Evolutionary conservation across 164 flowering plant species (phyloP).

Genomic region (Dillenia suffruticosa): DNA sequence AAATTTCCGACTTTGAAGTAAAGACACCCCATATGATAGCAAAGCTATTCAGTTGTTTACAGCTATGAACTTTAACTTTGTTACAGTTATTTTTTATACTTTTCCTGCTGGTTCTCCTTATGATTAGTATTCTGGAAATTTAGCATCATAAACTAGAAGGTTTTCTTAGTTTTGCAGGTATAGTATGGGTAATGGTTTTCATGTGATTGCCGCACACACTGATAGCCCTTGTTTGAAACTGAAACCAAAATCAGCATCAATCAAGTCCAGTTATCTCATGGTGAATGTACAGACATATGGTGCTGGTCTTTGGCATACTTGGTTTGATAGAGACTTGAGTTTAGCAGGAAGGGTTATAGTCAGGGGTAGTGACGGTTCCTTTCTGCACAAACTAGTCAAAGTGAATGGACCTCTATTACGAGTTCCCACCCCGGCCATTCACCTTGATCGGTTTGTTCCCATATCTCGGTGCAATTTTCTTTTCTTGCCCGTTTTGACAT

Average conservation of each 20-base stretch:
- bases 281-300: constrained; percentile 96
- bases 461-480: not conserved
- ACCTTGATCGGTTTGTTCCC: constrained; percentile 73
- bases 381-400: constrained; percentile 85
- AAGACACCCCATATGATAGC: too few species aligned
- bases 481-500: too few species aligned
- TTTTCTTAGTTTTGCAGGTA: constrained; percentile 52
- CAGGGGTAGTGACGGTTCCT: constrained; percentile 65
- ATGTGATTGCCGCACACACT: constrained; percentile 91
- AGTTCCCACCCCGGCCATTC: constrained; percentile 90
- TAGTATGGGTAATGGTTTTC: constrained; percentile 68
- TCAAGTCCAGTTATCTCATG: constrained; percentile 76
- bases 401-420: constrained; percentile 78
- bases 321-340: constrained; percentile 94
- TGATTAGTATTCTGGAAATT: not conserved
- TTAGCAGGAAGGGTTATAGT: constrained; percentile 88
- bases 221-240: constrained; percentile 93
- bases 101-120: not conserved
- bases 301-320: constrained; percentile 94
- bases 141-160: not conserved
- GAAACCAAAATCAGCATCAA: constrained; percentile 81
- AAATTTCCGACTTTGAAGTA: too few species aligned
- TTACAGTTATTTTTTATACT: too few species aligned
- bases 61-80: too few species aligned
- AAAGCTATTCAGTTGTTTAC: too few species aligned